Evolutionary conservation across 805 yeast genomes (phyloP), one percentile per base, ranked within the genome.

Genomic region (Nakazawaea anatomiae): DNA sequence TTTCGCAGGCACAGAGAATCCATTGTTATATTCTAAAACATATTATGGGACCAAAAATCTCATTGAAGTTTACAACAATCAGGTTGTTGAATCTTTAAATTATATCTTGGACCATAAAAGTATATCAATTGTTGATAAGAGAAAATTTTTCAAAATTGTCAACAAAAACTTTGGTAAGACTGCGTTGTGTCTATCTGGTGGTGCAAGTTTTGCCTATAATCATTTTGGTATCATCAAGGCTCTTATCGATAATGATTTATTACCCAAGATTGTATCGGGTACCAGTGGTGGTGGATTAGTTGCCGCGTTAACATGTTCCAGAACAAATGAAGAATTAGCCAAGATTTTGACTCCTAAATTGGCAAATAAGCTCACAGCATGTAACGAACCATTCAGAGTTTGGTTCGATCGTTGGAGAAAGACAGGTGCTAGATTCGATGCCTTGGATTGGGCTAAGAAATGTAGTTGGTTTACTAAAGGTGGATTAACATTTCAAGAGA

Each of bases 281-380:
- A 87, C 94, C 0, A 82, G 89, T 0, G 92, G 94, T 1, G 95
- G 95, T 12, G 92, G 90, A 1, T 66, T 85, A 10, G 80, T 86
- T 11, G 91, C 94, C 0, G 87, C 90, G 0, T 63, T 87, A 39
- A 79, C 85, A 0, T 77, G 89, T 47, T 80, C 89, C 0, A 68
- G 91, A 50, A 82, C 89, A 0, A 77, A 85, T 58, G 83, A 80
- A 18, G 95, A 87, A 60, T 71, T 87, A 41, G 63, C 66, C 32
- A 65, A 74, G 48, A 60, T 85, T 38, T 60, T 87, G 10, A 77
- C 69, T 0, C 91, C 92, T 0, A 73, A 80, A 56, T 60, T 87
- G 40, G 85, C 89, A 1, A 59, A 70, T 27, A 80, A 77, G 53
- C 80, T 87, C 50, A 83, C 85, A 1, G 89, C 90, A 0, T 84